Evolutionary conservation across 2,329 filamentous ascomycete genomes (phyloP), one percentile per base, ranked within the genome.

Genomic region (Aspergillus pseudoviridinutans): DNA sequence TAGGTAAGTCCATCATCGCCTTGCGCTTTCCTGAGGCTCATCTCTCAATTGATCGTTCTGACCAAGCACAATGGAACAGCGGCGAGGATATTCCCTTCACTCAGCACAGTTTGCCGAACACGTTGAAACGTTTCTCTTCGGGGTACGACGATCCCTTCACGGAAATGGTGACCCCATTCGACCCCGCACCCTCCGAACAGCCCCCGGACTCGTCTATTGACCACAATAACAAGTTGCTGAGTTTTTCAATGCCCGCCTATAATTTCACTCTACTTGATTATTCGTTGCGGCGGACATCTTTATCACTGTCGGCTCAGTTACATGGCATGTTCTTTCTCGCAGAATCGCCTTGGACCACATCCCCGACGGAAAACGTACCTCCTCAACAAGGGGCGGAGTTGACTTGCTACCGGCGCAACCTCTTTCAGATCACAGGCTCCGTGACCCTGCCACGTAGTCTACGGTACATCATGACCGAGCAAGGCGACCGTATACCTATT

Each of bases 381-480:
- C 70, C 91, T 85, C 53, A 73, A 52, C 70, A 74, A 62, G 68
- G 73, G 22, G 74, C 75, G 20, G 93, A 97, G 76, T 76, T 97
- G 72, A 97, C 93, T 3, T 97, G 93, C 81, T 97, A 97, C 76
- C 89, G 93, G 63, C 86, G 93, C 50, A 97, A 97, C 71, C 80
- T 97, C 51, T 97, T 97, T 75, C 93, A 97, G 74, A 95, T 97
- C 69, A 96, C 92, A 60, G 93, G 93, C 57, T 92, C 88, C 4
- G 84, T 96, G 57, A 91, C 91, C 44, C 82, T 92, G 14, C 91
- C 92, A 1, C 81, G 91, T 61, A 87, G 86, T 28, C 83, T 92
- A 61, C 80, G 93, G 55, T 94, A 89, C 53, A 85, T 96, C 55
- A 82, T 96, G 73, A 90, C 87, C 20, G 92, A 96, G 58, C 85